A percentile compares a stretch with the other conserved stretches of the same genome.
Evolutionary conservation across 805 yeast species (phyloP).

Genomic region (Cyberlindnera maclurae): DNA sequence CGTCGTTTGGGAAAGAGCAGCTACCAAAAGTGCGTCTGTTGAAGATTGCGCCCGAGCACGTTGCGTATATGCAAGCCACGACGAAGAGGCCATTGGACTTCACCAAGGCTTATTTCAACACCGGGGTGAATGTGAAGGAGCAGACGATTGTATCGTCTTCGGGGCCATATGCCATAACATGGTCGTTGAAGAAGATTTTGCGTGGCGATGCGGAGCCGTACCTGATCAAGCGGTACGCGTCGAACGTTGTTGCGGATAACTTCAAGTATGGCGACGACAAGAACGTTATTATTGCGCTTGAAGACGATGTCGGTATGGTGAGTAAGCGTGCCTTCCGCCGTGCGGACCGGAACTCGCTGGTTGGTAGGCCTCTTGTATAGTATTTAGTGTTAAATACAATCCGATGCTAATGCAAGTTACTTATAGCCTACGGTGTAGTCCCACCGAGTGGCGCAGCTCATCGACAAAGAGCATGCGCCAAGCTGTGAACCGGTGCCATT

Average conservation of each 20-base stretch:
- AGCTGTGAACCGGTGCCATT: slow-evolving; percentile 51
- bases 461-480: slow-evolving; percentile 50
- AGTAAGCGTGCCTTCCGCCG: slow-evolving; percentile 50
- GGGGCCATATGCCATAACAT: slow-evolving; percentile 77
- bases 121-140: slow-evolving; percentile 57
- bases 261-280: slow-evolving; percentile 69
- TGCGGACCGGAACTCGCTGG: slow-evolving; percentile 45
- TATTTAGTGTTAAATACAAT: too few species aligned
- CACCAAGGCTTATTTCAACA: slow-evolving; percentile 72
- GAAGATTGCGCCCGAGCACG: slow-evolving; percentile 64
- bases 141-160: slow-evolving; percentile 68
- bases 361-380: slow-evolving; percentile 9
- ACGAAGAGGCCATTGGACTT: slow-evolving; percentile 46
- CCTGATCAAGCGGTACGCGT: slow-evolving; percentile 53
- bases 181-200: slow-evolving; percentile 63
- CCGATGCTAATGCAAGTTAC: too few species aligned
- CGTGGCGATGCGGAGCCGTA: slow-evolving; percentile 50
- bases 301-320: slow-evolving; percentile 71
- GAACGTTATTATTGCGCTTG: slow-evolving; percentile 65
- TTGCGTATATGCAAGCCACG: slow-evolving; percentile 48
- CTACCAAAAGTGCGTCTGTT: slow-evolving; percentile 67
- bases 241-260: slow-evolving; percentile 65
- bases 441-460: slow-evolving; percentile 50
- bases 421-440: slow-evolving; percentile 25
- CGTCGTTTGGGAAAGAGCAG: slow-evolving; percentile 53